Conservation (phyloP, 768 basidiomycete genomes). For the Tylopilus balloui region DNA sequence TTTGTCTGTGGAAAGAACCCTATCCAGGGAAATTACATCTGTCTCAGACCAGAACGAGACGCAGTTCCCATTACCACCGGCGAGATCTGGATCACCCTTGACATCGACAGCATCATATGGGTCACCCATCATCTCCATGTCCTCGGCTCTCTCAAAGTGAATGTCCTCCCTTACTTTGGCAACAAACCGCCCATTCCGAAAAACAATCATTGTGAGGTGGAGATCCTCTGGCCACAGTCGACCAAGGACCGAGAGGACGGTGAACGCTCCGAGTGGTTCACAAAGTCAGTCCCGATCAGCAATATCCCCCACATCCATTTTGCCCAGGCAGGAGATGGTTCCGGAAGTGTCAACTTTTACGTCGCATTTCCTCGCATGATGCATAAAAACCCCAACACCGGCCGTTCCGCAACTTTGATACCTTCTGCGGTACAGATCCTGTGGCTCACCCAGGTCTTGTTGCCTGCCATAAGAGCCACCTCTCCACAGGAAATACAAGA, state of each 20-base stretch:
- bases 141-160: not conserved
- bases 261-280: conserved; percentile 1
- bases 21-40: not conserved
- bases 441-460: conserved; percentile 3
- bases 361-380: conserved; percentile 6
- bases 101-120: conserved; percentile 9
- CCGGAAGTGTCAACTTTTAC: conserved; percentile 5
- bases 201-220: conserved; percentile 5
- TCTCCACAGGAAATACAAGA: conserved; percentile 4
- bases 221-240: conserved; percentile 1
- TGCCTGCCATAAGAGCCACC: conserved; percentile 3
- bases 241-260: not conserved
- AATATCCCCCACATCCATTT: conserved; percentile 3
- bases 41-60: not conserved
- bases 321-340: not conserved
- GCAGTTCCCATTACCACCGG: not conserved
- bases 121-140: not conserved
- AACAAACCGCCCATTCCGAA: not conserved
- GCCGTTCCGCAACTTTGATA: not conserved
- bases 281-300: not conserved
- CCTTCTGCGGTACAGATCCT: not conserved
- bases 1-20: conserved; percentile 2
- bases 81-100: not conserved
- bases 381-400: not conserved
- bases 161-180: conserved; percentile 2